These are phyloP conservation scores for Wallacemonas collosoma DNA, from an alignment of 208 protist species.

Conservation along the genomic window DNA sequence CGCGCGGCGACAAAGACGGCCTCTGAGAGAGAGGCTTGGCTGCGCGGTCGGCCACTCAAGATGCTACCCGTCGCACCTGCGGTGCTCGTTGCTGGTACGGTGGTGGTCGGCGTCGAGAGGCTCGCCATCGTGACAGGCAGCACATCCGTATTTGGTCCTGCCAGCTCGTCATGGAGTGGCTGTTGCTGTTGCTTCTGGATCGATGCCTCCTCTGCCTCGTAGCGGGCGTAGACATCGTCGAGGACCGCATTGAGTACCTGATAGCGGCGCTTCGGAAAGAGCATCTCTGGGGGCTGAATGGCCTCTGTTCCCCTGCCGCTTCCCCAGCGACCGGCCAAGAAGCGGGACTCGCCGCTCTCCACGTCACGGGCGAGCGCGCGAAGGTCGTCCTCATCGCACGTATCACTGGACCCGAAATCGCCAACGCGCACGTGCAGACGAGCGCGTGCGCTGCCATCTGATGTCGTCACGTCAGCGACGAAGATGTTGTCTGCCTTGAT, in stretches of 20 bases:
- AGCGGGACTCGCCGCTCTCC: conserved; percentile 46
- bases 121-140: not conserved
- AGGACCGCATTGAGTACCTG: conserved; percentile 40
- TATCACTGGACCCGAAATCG: conserved; percentile 84
- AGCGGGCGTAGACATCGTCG: conserved; percentile 14
- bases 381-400: conserved; percentile 59
- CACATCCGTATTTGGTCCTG: not conserved
- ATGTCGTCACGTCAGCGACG: conserved; percentile 27
- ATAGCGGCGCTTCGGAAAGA: conserved; percentile 58
- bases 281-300: conserved; percentile 79
- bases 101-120: not conserved
- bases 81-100: not conserved
- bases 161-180: not conserved
- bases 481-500: conserved; percentile 83
- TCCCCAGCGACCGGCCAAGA: conserved; percentile 58
- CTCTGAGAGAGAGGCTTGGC: conserved; percentile 9
- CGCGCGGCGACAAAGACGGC: conserved; percentile 24
- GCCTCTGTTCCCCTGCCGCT: conserved; percentile 72
- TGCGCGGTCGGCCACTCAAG: not conserved
- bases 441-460: not conserved
- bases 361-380: conserved; percentile 43
- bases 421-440: conserved; percentile 48
- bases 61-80: not conserved
- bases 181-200: not conserved
- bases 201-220: conserved; percentile 2